Evolutionary conservation across 75 land plant genomes (phyloP), one percentile per base, ranked within the genome.

Genomic region (Cunninghamia lanceolata): DNA sequence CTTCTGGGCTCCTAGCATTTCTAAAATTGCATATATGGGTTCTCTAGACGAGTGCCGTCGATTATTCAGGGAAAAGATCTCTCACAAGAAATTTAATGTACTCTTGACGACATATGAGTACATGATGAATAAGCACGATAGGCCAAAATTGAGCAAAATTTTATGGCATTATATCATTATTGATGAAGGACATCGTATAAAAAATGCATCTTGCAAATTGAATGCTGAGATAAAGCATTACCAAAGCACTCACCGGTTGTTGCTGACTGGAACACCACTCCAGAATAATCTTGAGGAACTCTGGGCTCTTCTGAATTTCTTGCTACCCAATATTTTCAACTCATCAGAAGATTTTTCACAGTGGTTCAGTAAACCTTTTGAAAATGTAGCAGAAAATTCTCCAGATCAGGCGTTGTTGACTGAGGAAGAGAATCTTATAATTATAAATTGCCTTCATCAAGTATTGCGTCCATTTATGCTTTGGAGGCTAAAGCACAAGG

Each of bases 151-250:
- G 21, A 91, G 96, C 85, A 98, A 98, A 87, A 91, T 98, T 38
- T 86, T 87, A 13, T 98, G 99, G 99, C 99, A 95, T 85, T 96
- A 98, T 87, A 94, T 98, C 63, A 96, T 98, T 85, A 98, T 98
- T 88, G 99, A 98, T 91, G 99, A 98, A 87, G 99, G 99, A n/a
- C 99, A 98, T 87, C 93, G 99, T 13, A 98, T 98, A 86, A 98
- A 98, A 90, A 98, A 98, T 93, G 99, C 99, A 46, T 95, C 97
- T 42, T 98, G 99, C 88, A 98, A 98, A 86, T 90, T 98, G 79
- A 98, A 98, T 94, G 95, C 99, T 70, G 99, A 98, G 80, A 86
- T 98, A 88, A 96, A 94, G 90, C 94, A 94, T 86, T 98, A 98
- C 86, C 94, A 93, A 84, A 98, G 99, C 84, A 90, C 88, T 81